These are phyloP conservation scores for Glutinoglossum americanum DNA, from an alignment of 495 filamentous ascomycete genomes.

Conservation along the genomic window DNA sequence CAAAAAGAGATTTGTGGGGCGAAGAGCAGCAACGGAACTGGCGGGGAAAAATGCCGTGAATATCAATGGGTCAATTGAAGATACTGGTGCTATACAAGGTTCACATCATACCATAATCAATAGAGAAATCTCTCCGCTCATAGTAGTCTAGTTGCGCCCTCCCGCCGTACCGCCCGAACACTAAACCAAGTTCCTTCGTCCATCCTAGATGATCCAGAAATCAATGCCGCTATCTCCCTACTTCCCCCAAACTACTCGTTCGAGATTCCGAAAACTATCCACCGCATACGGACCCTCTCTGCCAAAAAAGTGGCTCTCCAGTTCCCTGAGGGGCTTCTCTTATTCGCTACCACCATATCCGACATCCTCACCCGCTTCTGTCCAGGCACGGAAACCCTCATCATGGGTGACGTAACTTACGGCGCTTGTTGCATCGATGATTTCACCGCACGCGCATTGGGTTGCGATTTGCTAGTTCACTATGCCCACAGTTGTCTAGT, in stretches of 20 bases:
- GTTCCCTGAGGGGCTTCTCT: conserved; percentile 84
- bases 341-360: conserved; percentile 94
- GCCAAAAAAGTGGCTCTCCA: conserved; percentile 74
- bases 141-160: conserved; percentile 19
- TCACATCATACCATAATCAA: neutral
- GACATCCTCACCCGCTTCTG: conserved; percentile 95
- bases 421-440: conserved; percentile 98
- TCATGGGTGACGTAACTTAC: conserved; percentile 99
- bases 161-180: conserved; percentile 47
- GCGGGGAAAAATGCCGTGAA: conserved; percentile 19
- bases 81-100: conserved; percentile 44
- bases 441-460: conserved; percentile 84
- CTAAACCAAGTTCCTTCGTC: conserved; percentile 77
- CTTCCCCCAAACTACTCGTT: conserved; percentile 92
- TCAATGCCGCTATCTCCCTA: conserved; percentile 70
- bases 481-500: conserved; percentile 95
- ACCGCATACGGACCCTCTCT: conserved; percentile 59
- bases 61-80: conserved; percentile 27
- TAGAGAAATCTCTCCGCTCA: neutral
- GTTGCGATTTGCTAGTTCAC: conserved; percentile 87
- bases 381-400: conserved; percentile 69
- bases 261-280: conserved; percentile 94
- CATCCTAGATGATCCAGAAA: conserved; percentile 69
- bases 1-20: conserved; percentile 61
- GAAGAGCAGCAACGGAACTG: conserved; percentile 35